These are phyloP conservation scores for Saturnispora ahearnii DNA, from an alignment of 805 yeast genomes.

Conservation along the genomic window DNA sequence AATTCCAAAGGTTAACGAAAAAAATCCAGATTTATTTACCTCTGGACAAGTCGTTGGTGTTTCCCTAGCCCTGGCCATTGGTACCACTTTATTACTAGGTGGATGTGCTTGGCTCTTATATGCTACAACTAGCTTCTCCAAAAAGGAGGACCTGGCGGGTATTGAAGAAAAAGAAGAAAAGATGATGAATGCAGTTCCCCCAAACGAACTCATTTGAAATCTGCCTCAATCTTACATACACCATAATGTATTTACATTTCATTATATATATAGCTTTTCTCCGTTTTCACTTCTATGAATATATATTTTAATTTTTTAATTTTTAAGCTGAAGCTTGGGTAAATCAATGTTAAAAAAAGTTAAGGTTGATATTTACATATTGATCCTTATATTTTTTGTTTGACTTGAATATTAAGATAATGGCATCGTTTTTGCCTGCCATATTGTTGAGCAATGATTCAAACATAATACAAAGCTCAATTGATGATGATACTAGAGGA, in stretches of 20 bases:
- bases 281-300: background rate
- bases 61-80: conserved; percentile 59
- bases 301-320: background rate
- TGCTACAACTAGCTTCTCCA: conserved; percentile 21
- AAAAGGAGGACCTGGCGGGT: conserved; percentile 33
- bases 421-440: background rate
- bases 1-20: conserved; percentile 2
- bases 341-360: background rate
- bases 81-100: conserved; percentile 34
- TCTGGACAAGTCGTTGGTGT: conserved; percentile 63
- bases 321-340: background rate
- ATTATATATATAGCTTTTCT: background rate
- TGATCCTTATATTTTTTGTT: background rate
- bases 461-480: conserved; percentile 3
- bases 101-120: conserved; percentile 31
- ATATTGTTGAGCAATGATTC: background rate
- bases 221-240: background rate
- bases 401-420: background rate
- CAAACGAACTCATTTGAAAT: conserved; percentile 18
- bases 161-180: conserved; percentile 47
- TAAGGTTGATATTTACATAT: background rate
- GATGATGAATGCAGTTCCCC: conserved; percentile 56
- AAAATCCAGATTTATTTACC: conserved; percentile 23
- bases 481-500: conserved; percentile 21
- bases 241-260: background rate